These are phyloP conservation scores for Camelina sativa DNA, from an alignment of 345 rosid species.

Conservation along the genomic window DNA sequence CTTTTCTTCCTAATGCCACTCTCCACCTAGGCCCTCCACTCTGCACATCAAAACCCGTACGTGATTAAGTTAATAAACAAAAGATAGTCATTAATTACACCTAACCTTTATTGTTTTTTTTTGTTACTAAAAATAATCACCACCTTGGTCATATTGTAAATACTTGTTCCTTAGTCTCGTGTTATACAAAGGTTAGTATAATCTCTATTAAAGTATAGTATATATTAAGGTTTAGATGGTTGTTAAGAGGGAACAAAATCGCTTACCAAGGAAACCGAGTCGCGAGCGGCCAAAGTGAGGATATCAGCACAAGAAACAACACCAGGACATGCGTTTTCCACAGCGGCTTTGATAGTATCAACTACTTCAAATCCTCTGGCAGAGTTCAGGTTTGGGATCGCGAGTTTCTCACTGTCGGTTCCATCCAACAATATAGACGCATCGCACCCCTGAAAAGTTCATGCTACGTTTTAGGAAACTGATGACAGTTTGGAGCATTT, in stretches of 20 bases:
- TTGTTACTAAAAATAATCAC: background rate
- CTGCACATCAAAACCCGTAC: slow-evolving; percentile 43
- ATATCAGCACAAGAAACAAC: slow-evolving; percentile 80
- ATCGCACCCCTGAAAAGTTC: slow-evolving; percentile 59
- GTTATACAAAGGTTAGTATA: background rate
- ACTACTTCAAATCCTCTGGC: slow-evolving; percentile 66
- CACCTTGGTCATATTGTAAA: background rate
- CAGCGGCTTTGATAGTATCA: slow-evolving; percentile 62
- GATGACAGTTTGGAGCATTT: slow-evolving; percentile 3
- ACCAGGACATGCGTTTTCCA: slow-evolving; percentile 71
- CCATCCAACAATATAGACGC: slow-evolving; percentile 70
- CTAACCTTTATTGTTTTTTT: background rate
- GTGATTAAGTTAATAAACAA: background rate
- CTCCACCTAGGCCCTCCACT: slow-evolving; percentile 83
- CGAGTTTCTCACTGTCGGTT: slow-evolving; percentile 55
- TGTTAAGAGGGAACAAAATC: slow-evolving; percentile 6
- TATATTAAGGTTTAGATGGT: background rate
- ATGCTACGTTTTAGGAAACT: background rate
- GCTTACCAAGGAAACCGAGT: slow-evolving; percentile 69
- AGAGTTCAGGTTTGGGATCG: slow-evolving; percentile 55
- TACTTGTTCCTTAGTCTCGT: background rate
- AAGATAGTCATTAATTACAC: background rate
- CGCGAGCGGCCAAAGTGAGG: slow-evolving; percentile 71
- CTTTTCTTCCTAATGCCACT: slow-evolving; percentile 78
- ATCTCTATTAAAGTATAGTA: background rate